Percentiles rank a stretch among this genome's conserved stretches.
Evolutionary conservation across 768 basidiomycete genomes (phyloP).

Genomic region (Russula ochroleuca): DNA sequence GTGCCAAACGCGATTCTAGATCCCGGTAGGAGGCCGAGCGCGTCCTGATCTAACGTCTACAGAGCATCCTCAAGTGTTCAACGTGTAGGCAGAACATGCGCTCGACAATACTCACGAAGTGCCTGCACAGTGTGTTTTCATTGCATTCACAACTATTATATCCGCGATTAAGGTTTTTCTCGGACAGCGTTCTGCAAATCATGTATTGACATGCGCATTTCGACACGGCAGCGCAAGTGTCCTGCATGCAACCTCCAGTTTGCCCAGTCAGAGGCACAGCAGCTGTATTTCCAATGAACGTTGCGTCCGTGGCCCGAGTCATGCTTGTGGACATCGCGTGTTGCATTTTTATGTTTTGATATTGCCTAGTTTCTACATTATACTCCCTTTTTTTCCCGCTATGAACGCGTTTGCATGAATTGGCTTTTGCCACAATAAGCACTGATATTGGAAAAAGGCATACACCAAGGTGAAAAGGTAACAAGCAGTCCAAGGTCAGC

Average conservation of each 20-base stretch:
- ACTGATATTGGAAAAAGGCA: slow-evolving; percentile 4
- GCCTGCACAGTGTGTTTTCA: slow-evolving; percentile 77
- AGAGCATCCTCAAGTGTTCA: slow-evolving; percentile 85
- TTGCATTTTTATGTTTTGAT: slow-evolving; percentile 7
- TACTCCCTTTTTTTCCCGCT: slow-evolving; percentile 7
- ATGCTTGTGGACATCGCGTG: slow-evolving; percentile 3
- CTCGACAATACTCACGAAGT: slow-evolving; percentile 77
- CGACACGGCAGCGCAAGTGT: slow-evolving; percentile 90
- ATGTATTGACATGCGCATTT: slow-evolving; percentile 82
- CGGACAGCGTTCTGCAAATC: slow-evolving; percentile 73
- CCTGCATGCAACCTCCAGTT: slow-evolving; percentile 83
- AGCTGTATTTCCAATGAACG: slow-evolving; percentile 52
- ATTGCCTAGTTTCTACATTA: slow-evolving; percentile 18
- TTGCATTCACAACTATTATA: slow-evolving; percentile 2
- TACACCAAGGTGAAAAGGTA: not conserved
- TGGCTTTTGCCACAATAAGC: not conserved
- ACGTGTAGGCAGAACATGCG: slow-evolving; percentile 79
- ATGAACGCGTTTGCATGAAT: slow-evolving; percentile 15
- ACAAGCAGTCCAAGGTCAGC: slow-evolving; percentile 42
- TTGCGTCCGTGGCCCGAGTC: not conserved
- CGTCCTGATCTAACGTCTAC: slow-evolving; percentile 14
- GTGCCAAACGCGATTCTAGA: slow-evolving; percentile 23
- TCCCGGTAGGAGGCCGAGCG: not conserved
- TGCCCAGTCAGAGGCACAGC: slow-evolving; percentile 77
- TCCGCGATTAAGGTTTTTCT: slow-evolving; percentile 4